Conservation (phyloP, 2,329 filamentous ascomycete species). For the Paracamarosporium sp. region DNA sequence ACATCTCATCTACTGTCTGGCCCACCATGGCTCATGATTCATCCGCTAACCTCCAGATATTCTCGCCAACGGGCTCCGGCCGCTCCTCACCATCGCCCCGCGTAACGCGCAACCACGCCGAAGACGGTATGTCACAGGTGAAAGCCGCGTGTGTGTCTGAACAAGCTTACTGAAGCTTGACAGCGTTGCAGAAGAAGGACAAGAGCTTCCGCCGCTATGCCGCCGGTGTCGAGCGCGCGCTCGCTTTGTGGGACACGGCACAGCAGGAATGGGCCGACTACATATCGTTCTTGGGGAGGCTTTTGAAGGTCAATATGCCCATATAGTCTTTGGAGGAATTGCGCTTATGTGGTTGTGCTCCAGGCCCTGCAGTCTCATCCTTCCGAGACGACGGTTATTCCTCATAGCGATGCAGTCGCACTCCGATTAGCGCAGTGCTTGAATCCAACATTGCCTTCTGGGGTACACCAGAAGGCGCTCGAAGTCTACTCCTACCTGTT, state of each 20-base stretch:
- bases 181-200: slow-evolving; percentile 67
- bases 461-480: slow-evolving; percentile 95
- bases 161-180: slow-evolving; percentile 27
- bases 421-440: slow-evolving; percentile 94
- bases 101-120: slow-evolving; percentile 78
- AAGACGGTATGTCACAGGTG: slow-evolving; percentile 69
- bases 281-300: slow-evolving; percentile 90
- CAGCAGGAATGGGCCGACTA: slow-evolving; percentile 99
- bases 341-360: slow-evolving; percentile 30
- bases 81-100: slow-evolving; percentile 77
- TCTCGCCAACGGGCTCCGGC: slow-evolving; percentile 83
- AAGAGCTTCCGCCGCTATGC: slow-evolving; percentile 87
- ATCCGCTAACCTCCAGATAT: slow-evolving; percentile 42
- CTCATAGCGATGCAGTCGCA: slow-evolving; percentile 81
- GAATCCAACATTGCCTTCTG: slow-evolving; percentile 89
- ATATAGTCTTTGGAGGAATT: slow-evolving; percentile 11
- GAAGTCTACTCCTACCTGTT: slow-evolving; percentile 95
- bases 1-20: slow-evolving; percentile 23
- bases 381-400: slow-evolving; percentile 72
- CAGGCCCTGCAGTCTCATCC: slow-evolving; percentile 90
- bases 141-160: slow-evolving; percentile 2
- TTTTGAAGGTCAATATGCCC: slow-evolving; percentile 74
- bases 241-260: slow-evolving; percentile 89
- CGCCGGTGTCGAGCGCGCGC: slow-evolving; percentile 81
- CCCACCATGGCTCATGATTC: slow-evolving; percentile 49